Base-by-base conservation (phyloP, 805 yeast species). In the Starmerella etchellsii region DNA sequence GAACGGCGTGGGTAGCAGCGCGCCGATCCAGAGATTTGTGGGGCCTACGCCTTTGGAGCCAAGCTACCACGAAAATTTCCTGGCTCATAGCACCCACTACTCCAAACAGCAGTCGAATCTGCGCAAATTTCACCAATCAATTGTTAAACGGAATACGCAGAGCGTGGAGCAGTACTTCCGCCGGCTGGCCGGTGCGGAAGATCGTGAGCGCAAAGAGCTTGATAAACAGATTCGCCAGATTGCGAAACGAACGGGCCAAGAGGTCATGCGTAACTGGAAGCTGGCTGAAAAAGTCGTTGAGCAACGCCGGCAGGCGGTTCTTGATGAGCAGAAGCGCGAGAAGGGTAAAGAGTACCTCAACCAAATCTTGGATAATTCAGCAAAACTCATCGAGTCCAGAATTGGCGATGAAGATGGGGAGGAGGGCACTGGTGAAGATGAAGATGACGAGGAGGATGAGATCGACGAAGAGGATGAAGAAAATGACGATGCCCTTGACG, bases 91-190 rank as follows among this genome's bases (percentile, higher is more conserved):
- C 2, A 57, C 76, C 22, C 68, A 74, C 33, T 71, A 83, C 50
- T 71, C 94, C 4, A 78, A 74, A 48, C 60, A 82, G 10, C 74
- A 84, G 45, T 73, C 71, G 37, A 87, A 78, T 46, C 68, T 72
- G 42, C 68, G 81, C 41, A 73, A 67, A 42, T 70, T 71, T 21
- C 81, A 79, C 47, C 70, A 75, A 14, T 70, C 78, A n/a, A 69
- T 76, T 49, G 74, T 83, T 2, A 73, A 75, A 52, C 81, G 74
- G 48, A 71, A 85, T 5, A 78, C 95, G 0, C 76, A 68, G 34
- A 81, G 84, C 81, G 66, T 91, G 18, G 96, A 88, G 46, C 74
- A 69, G 36, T 87, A 91, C 63, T 88, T 84, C 66, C 81, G 80
- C 51, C 77, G 87, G 57, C 70, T 81, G 36, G 76, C 79, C 0